Conservation (phyloP, 2,329 filamentous ascomycete genomes). For the Diaporthe velutina region DNA sequence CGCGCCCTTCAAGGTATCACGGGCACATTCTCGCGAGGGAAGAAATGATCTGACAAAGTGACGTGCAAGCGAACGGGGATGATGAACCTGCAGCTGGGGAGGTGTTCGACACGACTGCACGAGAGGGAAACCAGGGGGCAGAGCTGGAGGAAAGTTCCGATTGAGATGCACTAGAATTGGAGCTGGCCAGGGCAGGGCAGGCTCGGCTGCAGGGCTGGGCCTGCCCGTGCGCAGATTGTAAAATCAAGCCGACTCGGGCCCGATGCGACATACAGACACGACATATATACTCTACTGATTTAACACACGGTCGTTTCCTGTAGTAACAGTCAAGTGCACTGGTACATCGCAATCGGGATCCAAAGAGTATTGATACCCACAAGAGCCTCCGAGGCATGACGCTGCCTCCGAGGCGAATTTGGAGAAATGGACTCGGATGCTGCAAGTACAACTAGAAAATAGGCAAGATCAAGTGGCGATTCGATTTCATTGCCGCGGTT, state of each 20-base stretch:
- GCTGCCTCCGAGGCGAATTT: not conserved
- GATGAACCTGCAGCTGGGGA: not conserved
- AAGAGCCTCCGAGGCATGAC: not conserved
- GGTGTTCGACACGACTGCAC: not conserved
- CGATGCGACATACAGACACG: not conserved
- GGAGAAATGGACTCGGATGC: not conserved
- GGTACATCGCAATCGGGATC: not conserved
- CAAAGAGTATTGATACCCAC: not conserved
- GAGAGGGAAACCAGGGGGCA: not conserved
- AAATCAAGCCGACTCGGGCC: constrained; percentile 22
- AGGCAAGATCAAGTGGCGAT: constrained; percentile 11
- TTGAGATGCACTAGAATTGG: constrained; percentile 10
- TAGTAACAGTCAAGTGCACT: not conserved
- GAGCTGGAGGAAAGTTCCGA: constrained; percentile 28
- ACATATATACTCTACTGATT: not conserved
- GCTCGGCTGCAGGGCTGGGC: constrained; percentile 11
- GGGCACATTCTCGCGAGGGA: not conserved
- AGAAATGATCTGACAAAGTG: not conserved
- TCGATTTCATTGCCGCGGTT: constrained; percentile 30
- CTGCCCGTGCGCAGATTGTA: constrained; percentile 9
- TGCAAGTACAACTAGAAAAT: not conserved
- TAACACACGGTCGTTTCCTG: not conserved
- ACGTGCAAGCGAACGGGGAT: not conserved
- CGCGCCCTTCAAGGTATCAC: constrained; percentile 23
- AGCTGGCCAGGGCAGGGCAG: constrained; percentile 22